phyloP scores from a whole-genome alignment of 306 rosid genomes.

The Quercus engelmannii region DNA sequence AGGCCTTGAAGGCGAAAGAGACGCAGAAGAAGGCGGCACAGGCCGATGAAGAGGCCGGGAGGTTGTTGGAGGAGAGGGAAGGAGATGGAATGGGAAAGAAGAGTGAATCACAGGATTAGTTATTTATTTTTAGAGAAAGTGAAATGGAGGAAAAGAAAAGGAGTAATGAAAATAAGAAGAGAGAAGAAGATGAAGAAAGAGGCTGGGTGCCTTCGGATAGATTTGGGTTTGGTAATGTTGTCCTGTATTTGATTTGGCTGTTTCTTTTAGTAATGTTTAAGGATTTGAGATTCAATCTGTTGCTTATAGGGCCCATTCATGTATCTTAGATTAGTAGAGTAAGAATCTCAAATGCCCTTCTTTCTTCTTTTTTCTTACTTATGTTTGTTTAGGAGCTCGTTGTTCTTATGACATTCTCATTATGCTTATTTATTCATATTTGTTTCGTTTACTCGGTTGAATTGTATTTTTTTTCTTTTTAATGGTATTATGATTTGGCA shows the following conservation, averaged over 20 bases:
- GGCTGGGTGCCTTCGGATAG: constrained; percentile 10
- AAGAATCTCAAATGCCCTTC: constrained; percentile 35
- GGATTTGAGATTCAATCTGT: constrained; percentile 52
- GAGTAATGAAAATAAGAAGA: constrained; percentile 30
- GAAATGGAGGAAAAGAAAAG: constrained; percentile 5
- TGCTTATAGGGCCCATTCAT: constrained; percentile 21
- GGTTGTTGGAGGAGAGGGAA: constrained; percentile 68
- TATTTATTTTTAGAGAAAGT: not conserved
- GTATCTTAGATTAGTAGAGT: constrained; percentile 18
- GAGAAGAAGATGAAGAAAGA: constrained; percentile 13
- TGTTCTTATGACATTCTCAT: not conserved
- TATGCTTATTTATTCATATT: constrained; percentile 27
- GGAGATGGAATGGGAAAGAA: constrained; percentile 54
- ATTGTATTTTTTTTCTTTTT: not conserved
- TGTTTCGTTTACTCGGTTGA: constrained; percentile 7
- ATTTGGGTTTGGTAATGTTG: constrained; percentile 40
- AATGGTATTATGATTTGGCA: not conserved
- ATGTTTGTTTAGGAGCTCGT: not conserved
- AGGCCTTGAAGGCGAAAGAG: constrained; percentile 78
- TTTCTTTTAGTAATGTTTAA: constrained; percentile 17
- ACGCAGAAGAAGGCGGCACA: constrained; percentile 62
- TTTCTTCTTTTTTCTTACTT: not conserved
- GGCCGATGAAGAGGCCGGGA: constrained; percentile 67
- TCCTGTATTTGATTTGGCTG: constrained; percentile 20
- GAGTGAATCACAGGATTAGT: constrained; percentile 45